These are phyloP conservation scores for Phytophthora capsici DNA, from an alignment of 352 stramenopile species.

Conservation along the genomic window DNA sequence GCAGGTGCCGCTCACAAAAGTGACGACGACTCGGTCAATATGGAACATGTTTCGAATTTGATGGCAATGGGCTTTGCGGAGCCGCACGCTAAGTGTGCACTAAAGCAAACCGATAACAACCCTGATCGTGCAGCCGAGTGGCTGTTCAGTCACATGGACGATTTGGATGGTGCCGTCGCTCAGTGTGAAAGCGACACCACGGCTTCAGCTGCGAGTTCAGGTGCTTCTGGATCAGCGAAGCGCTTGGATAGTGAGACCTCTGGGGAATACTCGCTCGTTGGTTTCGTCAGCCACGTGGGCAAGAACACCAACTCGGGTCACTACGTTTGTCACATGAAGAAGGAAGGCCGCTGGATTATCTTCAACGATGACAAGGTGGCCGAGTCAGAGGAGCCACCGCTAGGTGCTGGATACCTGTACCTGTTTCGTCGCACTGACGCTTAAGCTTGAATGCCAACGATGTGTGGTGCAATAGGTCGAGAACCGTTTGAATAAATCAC, in stretches of 20 bases:
- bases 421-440: slow-evolving; percentile 85
- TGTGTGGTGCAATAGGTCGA: not conserved
- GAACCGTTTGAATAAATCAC: slow-evolving; percentile 16
- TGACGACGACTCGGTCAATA: slow-evolving; percentile 73
- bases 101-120: slow-evolving; percentile 92
- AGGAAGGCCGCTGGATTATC: slow-evolving; percentile 97
- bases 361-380: slow-evolving; percentile 99
- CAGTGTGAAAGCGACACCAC: slow-evolving; percentile 63
- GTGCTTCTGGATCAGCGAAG: slow-evolving; percentile 31
- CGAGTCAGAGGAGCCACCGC: slow-evolving; percentile 92
- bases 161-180: slow-evolving; percentile 93
- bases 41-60: slow-evolving; percentile 66
- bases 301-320: slow-evolving; percentile 98
- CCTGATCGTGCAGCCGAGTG: slow-evolving; percentile 96
- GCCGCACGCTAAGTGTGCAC: slow-evolving; percentile 91
- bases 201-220: slow-evolving; percentile 24
- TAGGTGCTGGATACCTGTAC: slow-evolving; percentile 97
- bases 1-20: slow-evolving; percentile 9
- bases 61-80: slow-evolving; percentile 91
- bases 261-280: slow-evolving; percentile 94
- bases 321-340: slow-evolving; percentile 99
- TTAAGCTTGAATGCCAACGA: slow-evolving; percentile 3
- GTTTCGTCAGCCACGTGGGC: slow-evolving; percentile 99
- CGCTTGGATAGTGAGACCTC: slow-evolving; percentile 61
- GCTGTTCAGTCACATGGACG: slow-evolving; percentile 98